Evolutionary conservation across 2,329 filamentous ascomycete genomes (phyloP), one percentile per base, ranked within the genome.

Genomic region (Colletotrichum musae): DNA sequence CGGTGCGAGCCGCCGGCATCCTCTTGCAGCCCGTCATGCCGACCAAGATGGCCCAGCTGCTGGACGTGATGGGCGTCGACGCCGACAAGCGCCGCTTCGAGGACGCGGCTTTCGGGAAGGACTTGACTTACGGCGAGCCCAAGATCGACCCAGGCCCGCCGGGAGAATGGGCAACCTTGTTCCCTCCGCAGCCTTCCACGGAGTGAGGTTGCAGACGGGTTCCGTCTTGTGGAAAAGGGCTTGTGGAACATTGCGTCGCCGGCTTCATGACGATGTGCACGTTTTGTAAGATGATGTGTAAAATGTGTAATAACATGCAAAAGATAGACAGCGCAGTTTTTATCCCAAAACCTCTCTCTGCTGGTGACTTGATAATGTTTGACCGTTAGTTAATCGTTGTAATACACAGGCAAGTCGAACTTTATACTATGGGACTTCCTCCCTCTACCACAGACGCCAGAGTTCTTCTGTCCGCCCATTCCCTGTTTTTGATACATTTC

Each of bases 21-120:
- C 84, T 98, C 54, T 83, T 99, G 52, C 95, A 97, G 79, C 94
- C 96, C 1, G 93, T 95, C 76, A 97, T 99, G 87, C 96, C 96
- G 0, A 85, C 83, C 48, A 97, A 97, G 79, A 88, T 94, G 54
- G 80, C 81, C 12, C 83, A 89, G 72, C 80, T 98, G 39, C 87
- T 99, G 0, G 92, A 97, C 77, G 87, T 92, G 75, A 83, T 99
- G 9, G 92, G 93, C 1, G 94, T 99, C 5, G 81, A 84, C 3
- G 77, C 83, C 9, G 84, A 87, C 10, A 88, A 87, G 60, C 87
- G 95, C 65, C 87, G 83, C 0, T 87, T 94, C 69, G 82, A 86
- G 18, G 87, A 89, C 77, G 92, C 94, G 5, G 77, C 73, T 28
- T 81, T 91, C 32, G 90, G 90, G 2, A 84, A 81, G 9, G 96